These are phyloP conservation scores for Vitis riparia DNA, from an alignment of 164 flowering plant species.

Conservation along the genomic window DNA sequence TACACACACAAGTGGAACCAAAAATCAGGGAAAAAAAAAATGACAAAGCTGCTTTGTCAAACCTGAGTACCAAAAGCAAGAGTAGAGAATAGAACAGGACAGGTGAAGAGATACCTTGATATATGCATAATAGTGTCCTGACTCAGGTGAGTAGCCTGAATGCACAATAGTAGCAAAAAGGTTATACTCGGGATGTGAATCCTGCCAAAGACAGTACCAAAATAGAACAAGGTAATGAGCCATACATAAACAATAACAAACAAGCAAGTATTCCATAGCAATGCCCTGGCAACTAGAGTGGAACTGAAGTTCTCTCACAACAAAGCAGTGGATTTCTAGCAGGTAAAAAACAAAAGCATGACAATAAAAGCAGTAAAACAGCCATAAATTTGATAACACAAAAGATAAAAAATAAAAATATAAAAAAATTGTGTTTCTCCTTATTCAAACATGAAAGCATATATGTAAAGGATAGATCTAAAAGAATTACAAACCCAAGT, in stretches of 20 bases:
- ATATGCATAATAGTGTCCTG: constrained; percentile 98
- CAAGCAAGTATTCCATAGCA: neutral
- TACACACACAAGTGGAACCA: constrained; percentile 1
- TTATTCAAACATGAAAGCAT: no score
- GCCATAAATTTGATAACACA: no score
- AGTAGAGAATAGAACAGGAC: neutral
- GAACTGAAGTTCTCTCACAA: neutral
- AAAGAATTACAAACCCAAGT: no score
- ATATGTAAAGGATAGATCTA: no score
- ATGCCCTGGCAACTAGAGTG: neutral
- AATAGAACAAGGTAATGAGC: neutral
- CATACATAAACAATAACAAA: neutral
- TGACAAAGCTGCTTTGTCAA: neutral
- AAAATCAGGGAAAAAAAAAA: neutral
- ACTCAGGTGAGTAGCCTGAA: constrained; percentile 89
- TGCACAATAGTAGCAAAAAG: constrained; percentile 96
- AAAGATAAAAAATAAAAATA: no score
- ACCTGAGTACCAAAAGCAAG: neutral
- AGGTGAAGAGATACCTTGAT: constrained; percentile 64
- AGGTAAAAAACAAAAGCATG: no score
- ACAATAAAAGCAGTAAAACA: no score
- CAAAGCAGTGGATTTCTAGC: neutral
- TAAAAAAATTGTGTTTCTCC: no score
- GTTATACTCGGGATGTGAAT: constrained; percentile 74
- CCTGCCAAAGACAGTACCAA: constrained; percentile 48